Conservation (phyloP, 2,329 filamentous ascomycete genomes). For the Knufia petricola region DNA sequence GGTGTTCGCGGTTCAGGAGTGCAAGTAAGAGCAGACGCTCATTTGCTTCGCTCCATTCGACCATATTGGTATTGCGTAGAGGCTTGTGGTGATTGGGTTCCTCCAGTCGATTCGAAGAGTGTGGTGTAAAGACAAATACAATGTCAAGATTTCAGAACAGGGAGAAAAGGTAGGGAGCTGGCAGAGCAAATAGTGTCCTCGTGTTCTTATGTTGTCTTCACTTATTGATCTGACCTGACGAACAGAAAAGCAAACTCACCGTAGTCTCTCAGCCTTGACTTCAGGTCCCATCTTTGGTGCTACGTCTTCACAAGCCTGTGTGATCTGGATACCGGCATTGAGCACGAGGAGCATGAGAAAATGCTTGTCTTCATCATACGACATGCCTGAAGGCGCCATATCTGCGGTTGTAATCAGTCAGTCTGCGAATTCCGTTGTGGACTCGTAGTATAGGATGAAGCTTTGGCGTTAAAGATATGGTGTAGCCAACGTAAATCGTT, state of each 20-base stretch:
- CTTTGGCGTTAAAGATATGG: too few relatives aligned
- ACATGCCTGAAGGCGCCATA: background rate
- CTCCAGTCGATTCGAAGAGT: too few relatives aligned
- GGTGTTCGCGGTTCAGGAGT: slow-evolving; percentile 14
- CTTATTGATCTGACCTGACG: too few relatives aligned
- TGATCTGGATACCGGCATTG: slow-evolving; percentile 3
- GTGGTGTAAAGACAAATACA: background rate
- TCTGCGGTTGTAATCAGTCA: background rate
- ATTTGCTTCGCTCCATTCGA: slow-evolving; percentile 15
- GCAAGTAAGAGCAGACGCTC: slow-evolving; percentile 18
- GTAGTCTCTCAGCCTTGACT: slow-evolving; percentile 1
- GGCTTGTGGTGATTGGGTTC: too few relatives aligned
- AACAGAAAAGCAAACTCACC: too few relatives aligned
- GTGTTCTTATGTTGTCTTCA: too few relatives aligned
- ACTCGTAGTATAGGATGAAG: too few relatives aligned
- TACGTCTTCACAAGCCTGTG: background rate
- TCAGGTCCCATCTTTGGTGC: slow-evolving; percentile 2
- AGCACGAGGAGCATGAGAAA: slow-evolving; percentile 9
- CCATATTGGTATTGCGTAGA: too few relatives aligned
- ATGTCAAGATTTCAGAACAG: background rate
- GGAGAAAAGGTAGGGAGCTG: too few relatives aligned
- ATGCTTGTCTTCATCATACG: slow-evolving; percentile 7
- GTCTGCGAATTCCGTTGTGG: too few relatives aligned
- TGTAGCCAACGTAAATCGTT: too few relatives aligned
- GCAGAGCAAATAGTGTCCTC: too few relatives aligned